A percentile compares a stretch with the other conserved stretches of the same genome.
Conservation (phyloP, 2,329 filamentous ascomycete species). For the Claviceps spartinae region DNA sequence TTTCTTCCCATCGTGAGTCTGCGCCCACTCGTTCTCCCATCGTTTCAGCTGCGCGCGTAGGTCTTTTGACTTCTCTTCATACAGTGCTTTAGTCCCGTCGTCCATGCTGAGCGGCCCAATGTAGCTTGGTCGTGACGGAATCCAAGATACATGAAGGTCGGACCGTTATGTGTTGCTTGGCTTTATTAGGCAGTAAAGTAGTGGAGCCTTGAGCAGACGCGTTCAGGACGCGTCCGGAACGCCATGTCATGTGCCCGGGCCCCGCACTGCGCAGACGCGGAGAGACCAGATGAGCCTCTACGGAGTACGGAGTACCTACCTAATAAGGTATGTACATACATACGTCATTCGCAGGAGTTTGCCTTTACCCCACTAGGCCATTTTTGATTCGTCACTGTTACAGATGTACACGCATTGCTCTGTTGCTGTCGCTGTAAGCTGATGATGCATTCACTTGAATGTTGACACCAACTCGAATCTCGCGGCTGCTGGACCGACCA, state of each 20-base stretch:
- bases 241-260: too few relatives aligned
- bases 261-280: too few relatives aligned
- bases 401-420: too few relatives aligned
- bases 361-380: too few relatives aligned
- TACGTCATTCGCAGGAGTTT: too few relatives aligned
- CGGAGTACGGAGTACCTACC: too few relatives aligned
- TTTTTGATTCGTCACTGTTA: too few relatives aligned
- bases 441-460: background rate
- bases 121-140: background rate
- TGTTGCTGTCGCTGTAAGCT: background rate
- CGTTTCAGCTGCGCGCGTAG: slow-evolving; percentile 58
- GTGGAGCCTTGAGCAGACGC: background rate
- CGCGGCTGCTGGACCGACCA: background rate
- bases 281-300: too few relatives aligned
- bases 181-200: background rate
- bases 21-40: slow-evolving; percentile 59
- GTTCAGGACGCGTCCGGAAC: background rate
- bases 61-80: slow-evolving; percentile 35
- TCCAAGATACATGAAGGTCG: background rate
- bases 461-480: background rate
- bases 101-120: slow-evolving; percentile 28
- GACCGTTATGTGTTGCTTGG: background rate
- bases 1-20: slow-evolving; percentile 50
- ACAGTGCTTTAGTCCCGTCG: slow-evolving; percentile 26
- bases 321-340: too few relatives aligned